phyloP scores from a whole-genome alignment of 257 asterid genomes.

The Petunia secreta region DNA sequence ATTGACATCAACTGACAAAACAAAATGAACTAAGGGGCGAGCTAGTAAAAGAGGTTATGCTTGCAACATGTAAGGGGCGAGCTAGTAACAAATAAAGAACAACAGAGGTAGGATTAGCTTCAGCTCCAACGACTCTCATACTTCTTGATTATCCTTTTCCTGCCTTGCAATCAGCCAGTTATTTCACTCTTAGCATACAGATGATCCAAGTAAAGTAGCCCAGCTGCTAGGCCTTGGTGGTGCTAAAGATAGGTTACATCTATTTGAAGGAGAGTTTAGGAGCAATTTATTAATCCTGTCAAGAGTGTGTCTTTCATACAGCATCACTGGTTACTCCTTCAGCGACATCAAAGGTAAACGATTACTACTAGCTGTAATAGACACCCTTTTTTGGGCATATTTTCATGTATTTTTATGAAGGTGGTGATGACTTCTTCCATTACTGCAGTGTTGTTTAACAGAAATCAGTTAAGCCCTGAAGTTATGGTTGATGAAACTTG shows the following conservation, averaged over 20 bases:
- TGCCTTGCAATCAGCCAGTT: too few relatives aligned
- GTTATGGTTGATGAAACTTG: constrained; percentile 56
- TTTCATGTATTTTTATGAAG: constrained; percentile 34
- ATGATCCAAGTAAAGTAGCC: constrained; percentile 47
- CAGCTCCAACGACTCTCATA: too few relatives aligned
- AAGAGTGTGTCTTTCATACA: constrained; percentile 32
- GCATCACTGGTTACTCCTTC: constrained; percentile 44
- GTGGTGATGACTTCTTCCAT: constrained; percentile 45
- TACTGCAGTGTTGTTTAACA: constrained; percentile 34
- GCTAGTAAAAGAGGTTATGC: too few relatives aligned
- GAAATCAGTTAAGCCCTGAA: constrained; percentile 31
- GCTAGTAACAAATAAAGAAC: too few relatives aligned
- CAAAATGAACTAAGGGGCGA: too few relatives aligned
- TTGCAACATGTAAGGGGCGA: too few relatives aligned
- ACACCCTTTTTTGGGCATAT: not conserved
- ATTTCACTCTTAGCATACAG: constrained; percentile 29
- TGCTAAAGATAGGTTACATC: constrained; percentile 48
- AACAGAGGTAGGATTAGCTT: too few relatives aligned
- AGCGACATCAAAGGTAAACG: constrained; percentile 43
- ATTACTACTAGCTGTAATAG: not conserved
- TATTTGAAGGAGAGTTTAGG: constrained; percentile 53
- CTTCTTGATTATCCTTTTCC: too few relatives aligned
- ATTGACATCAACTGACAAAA: too few relatives aligned
- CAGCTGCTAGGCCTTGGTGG: constrained; percentile 56
- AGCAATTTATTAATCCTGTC: constrained; percentile 30